Percentiles rank a stretch among this genome's conserved stretches.
Conservation (phyloP, 192 early-diverging fungal genomes). For the Endogone sp. region DNA sequence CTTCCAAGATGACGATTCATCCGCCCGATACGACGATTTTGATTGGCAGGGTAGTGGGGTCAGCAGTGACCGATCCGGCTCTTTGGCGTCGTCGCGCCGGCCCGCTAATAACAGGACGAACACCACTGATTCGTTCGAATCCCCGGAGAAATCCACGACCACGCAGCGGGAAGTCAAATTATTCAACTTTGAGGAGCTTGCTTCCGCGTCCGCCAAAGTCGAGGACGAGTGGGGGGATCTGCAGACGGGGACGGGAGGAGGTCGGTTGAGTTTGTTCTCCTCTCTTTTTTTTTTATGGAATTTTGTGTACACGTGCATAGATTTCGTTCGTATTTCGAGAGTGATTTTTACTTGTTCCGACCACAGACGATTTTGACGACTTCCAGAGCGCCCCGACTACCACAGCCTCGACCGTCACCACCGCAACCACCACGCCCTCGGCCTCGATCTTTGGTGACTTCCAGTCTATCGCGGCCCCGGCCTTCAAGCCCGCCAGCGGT, state of each 20-base stretch:
- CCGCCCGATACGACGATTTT: conserved; percentile 36
- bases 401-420: conserved; percentile 3
- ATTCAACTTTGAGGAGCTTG: conserved; percentile 63
- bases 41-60: not conserved
- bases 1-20: conserved; percentile 24
- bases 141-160: not conserved
- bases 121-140: conserved; percentile 20
- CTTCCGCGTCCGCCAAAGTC: conserved; percentile 19
- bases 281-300: not conserved
- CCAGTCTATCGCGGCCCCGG: conserved; percentile 10
- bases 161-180: conserved; percentile 49
- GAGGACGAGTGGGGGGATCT: conserved; percentile 85
- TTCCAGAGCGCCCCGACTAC: conserved; percentile 56
- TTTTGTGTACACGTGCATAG: too few relatives aligned
- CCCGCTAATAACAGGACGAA: conserved; percentile 23
- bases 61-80: not conserved
- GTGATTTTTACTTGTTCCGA: conserved; percentile 16
- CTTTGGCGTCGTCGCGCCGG: conserved; percentile 22
- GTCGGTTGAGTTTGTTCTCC: conserved; percentile 1
- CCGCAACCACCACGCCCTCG: too few relatives aligned
- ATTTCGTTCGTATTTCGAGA: too few relatives aligned
- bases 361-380: conserved; percentile 60
- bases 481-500: conserved; percentile 4
- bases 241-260: conserved; percentile 29
- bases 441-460: too few relatives aligned